phyloP scores from a whole-genome alignment of 148 eudicot species.

The Nyssa sinensis region DNA sequence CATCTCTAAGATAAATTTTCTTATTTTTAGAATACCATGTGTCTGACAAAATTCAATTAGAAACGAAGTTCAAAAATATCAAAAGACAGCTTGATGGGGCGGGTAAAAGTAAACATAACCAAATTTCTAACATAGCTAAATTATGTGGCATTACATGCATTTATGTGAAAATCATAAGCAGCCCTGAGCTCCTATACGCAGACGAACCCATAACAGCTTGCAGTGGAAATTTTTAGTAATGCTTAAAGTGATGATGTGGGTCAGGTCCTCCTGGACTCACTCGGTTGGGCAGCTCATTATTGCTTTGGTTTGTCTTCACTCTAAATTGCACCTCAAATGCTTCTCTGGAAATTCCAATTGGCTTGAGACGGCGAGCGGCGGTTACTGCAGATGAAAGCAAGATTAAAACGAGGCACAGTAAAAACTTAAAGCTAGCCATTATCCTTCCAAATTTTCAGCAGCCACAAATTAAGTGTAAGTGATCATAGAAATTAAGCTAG shows the following conservation, averaged over 20 bases:
- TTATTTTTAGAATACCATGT: too few relatives aligned
- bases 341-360: not conserved
- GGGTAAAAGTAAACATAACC: too few relatives aligned
- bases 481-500: not conserved
- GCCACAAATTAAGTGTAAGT: not conserved
- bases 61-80: too few relatives aligned
- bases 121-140: too few relatives aligned
- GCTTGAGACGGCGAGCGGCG: not conserved
- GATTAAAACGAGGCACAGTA: not conserved
- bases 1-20: too few relatives aligned
- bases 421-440: not conserved
- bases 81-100: too few relatives aligned
- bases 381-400: not conserved
- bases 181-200: too few relatives aligned
- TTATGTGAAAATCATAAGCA: too few relatives aligned
- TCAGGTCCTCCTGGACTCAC: not conserved
- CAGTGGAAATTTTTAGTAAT: not conserved
- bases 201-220: too few relatives aligned
- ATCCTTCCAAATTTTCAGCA: not conserved
- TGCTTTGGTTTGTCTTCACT: not conserved
- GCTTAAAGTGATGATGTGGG: not conserved
- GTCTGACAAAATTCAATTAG: too few relatives aligned
- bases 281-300: not conserved
- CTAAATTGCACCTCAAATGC: not conserved
- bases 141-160: too few relatives aligned